Evolutionary conservation across 1,284 basidiomycete genomes (phyloP).

Genomic region (Inonotus obliquus): DNA sequence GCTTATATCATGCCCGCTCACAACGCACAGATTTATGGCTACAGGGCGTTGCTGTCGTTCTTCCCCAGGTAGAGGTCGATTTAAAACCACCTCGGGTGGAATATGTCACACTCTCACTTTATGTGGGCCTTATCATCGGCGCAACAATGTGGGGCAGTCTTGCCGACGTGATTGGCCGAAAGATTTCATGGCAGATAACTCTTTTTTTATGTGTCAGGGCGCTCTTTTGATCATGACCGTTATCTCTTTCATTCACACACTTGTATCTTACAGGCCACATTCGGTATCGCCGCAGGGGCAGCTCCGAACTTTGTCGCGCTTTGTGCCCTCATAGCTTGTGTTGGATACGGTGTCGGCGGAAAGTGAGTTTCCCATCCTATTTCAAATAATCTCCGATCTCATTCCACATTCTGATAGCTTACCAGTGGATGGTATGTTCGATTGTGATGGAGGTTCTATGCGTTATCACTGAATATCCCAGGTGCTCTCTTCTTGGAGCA

Average conservation of each 20-base stretch:
- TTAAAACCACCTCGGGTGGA: constrained; percentile 41
- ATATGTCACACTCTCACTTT: constrained; percentile 51
- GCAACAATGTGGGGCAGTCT: constrained; percentile 51
- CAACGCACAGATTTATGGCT: constrained; percentile 44
- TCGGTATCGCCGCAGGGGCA: constrained; percentile 54
- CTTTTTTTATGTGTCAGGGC: constrained; percentile 43
- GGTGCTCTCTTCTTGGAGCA: constrained; percentile 54
- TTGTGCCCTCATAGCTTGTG: constrained; percentile 44
- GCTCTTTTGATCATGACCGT: neutral
- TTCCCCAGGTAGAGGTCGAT: constrained; percentile 43
- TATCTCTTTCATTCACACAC: neutral
- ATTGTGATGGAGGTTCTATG: neutral
- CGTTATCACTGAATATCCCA: constrained; percentile 20
- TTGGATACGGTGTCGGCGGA: constrained; percentile 55
- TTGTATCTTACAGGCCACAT: constrained; percentile 32
- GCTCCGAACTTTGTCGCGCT: constrained; percentile 48
- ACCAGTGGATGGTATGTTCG: constrained; percentile 45
- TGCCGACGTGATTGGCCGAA: constrained; percentile 47
- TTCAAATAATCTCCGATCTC: neutral
- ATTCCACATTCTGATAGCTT: constrained; percentile 29
- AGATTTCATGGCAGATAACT: constrained; percentile 55
- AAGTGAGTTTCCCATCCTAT: constrained; percentile 34
- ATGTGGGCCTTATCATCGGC: constrained; percentile 53
- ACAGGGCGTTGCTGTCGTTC: constrained; percentile 49
- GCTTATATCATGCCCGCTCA: neutral